Base-by-base conservation (phyloP, 306 rosid genomes). In the Oxytropis ochrocephala region DNA sequence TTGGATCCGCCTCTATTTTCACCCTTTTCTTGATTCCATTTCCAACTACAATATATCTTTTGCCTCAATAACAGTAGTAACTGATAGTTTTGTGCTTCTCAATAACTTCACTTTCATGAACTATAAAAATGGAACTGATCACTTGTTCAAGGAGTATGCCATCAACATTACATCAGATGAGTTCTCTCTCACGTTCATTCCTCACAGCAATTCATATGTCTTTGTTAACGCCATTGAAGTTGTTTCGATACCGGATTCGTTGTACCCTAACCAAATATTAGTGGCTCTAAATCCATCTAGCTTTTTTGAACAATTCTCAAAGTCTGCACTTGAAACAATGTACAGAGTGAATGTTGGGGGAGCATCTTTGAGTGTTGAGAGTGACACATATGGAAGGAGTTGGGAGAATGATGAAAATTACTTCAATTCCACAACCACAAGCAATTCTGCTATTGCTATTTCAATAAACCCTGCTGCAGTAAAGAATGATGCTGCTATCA, bases 1-100 rank as follows among this genome's bases (percentile, higher is more conserved):
- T 14, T 57, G 64, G 64, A 57, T 57, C n/a, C 64, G 44, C 5
- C 64, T 57, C 64, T 57, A 57, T 24, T 57, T 57, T 57, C 64
- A 57, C n/a, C 64, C 24, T 57, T 57, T 57, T 32, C 44, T 43
- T 7, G 21, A 57, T 57, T 57, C 12, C 24, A 57, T 21, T 21
- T 21, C 27, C 27, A 21, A 21, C 27, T 18, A 6, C 5, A 55
- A 12, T 39, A 55, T 55, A 38, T 11, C 39, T 18, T 27, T 55
- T 12, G 61, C 61, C 7, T 27, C 61, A 55, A 12, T 55, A 29
- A 29, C 18, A 55, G 61, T 55, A 27, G 14, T 6, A 10, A 12
- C 61, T 6, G 18, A 55, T 12, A 29, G 19, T 12, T 55, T 55
- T 7, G 39, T 55, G 6, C 61, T 55, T 55, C 41, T 55, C 27